Conservation (phyloP, 257 asterid species). For the Handroanthus guayacan region DNA sequence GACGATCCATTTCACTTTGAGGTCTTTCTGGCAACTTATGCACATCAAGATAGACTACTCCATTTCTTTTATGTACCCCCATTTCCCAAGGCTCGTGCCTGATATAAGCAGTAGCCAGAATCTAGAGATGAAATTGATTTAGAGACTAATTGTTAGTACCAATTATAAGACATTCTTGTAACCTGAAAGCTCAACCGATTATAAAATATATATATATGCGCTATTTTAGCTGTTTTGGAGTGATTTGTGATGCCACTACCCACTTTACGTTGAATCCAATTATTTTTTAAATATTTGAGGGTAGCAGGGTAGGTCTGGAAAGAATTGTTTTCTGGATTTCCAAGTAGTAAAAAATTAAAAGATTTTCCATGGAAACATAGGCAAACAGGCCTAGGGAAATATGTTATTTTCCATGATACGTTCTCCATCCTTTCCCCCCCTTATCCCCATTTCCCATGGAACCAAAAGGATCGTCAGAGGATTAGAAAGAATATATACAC, state of each 20-base stretch:
- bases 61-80: slow-evolving; percentile 98
- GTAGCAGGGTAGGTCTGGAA: too few species aligned
- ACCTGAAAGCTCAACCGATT: slow-evolving; percentile 10
- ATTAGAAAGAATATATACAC: too few species aligned
- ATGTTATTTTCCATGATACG: background rate
- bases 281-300: too few species aligned
- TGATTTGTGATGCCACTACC: too few species aligned
- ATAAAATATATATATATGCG: background rate
- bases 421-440: background rate
- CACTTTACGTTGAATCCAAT: too few species aligned
- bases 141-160: slow-evolving; percentile 16
- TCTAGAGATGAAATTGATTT: slow-evolving; percentile 52
- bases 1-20: slow-evolving; percentile 82
- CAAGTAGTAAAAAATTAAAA: too few species aligned
- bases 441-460: background rate
- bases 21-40: slow-evolving; percentile 96
- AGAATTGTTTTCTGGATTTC: too few species aligned
- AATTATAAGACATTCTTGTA: slow-evolving; percentile 13
- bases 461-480: too few species aligned
- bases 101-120: slow-evolving; percentile 90
- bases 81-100: slow-evolving; percentile 99
- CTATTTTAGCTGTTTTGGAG: too few species aligned
- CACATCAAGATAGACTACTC: slow-evolving; percentile 91
- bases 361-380: too few species aligned
- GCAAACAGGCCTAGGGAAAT: background rate